Conservation (phyloP, 2,329 filamentous ascomycete genomes). For the Epichloe festucae region DNA sequence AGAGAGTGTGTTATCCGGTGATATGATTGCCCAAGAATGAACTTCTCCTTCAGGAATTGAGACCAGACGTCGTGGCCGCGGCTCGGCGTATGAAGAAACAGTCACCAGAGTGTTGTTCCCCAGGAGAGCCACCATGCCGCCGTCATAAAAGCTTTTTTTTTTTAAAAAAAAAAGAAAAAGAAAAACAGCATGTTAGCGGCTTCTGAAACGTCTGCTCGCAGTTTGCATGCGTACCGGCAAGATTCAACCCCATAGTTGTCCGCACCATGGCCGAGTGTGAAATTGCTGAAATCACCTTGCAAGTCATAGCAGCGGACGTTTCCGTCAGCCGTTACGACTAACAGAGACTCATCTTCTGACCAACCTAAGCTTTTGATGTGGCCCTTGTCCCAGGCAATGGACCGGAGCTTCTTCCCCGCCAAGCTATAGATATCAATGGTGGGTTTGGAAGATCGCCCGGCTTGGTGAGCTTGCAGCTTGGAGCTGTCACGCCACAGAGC, state of each 20-base stretch:
- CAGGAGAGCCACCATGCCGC: slow-evolving; percentile 84
- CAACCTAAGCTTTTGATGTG: slow-evolving; percentile 80
- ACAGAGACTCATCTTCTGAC: slow-evolving; percentile 87
- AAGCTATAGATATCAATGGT: slow-evolving; percentile 92
- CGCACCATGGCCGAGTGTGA: slow-evolving; percentile 77
- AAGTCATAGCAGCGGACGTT: slow-evolving; percentile 84
- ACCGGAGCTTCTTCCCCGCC: slow-evolving; percentile 74
- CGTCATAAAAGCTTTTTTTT: slow-evolving; percentile 56
- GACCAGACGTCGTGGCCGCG: slow-evolving; percentile 72
- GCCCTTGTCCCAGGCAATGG: slow-evolving; percentile 85
- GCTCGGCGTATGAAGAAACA: slow-evolving; percentile 83
- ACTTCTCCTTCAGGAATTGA: slow-evolving; percentile 65
- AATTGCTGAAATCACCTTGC: slow-evolving; percentile 91
- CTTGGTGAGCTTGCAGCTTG: slow-evolving; percentile 69
- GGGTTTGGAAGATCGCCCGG: slow-evolving; percentile 58
- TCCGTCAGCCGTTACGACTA: slow-evolving; percentile 81
- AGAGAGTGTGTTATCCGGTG: slow-evolving; percentile 78
- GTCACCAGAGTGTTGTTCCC: slow-evolving; percentile 77
- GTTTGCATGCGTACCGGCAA: slow-evolving; percentile 45
- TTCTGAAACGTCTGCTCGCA: neutral
- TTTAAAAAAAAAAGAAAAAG: neutral
- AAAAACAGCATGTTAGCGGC: neutral
- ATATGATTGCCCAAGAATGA: slow-evolving; percentile 78
- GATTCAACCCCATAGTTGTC: slow-evolving; percentile 77
- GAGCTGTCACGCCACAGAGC: slow-evolving; percentile 80